Conservation (phyloP, 768 basidiomycete genomes). For the Gautieria morchelliformis region DNA sequence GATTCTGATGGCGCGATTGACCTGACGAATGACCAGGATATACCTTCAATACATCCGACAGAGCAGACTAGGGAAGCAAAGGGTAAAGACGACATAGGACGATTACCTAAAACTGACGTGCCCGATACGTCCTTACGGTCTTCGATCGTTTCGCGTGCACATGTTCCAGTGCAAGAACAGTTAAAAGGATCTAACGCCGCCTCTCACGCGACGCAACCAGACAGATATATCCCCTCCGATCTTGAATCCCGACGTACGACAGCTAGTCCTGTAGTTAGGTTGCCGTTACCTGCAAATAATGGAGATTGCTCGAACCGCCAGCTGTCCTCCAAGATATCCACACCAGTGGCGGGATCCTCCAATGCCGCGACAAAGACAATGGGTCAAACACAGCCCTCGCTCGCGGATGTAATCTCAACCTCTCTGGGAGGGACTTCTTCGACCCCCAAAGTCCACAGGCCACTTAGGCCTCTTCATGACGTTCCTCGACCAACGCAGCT, state of each 20-base stretch:
- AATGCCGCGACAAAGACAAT: too few relatives aligned
- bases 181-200: neutral
- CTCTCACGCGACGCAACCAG: neutral
- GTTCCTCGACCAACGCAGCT: neutral
- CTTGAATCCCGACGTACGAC: neutral
- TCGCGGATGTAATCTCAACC: neutral
- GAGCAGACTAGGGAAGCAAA: neutral
- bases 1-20: neutral
- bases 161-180: neutral
- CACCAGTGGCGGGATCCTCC: neutral
- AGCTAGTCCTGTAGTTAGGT: neutral
- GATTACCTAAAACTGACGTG: neutral
- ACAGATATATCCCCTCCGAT: neutral
- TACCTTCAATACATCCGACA: neutral
- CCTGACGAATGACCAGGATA: neutral
- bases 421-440: neutral
- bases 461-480: neutral
- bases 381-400: neutral
- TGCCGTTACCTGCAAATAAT: neutral
- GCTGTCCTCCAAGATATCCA: neutral
- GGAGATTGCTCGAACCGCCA: neutral
- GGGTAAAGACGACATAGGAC: neutral
- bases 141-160: neutral
- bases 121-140: neutral
- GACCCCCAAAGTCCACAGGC: neutral